A percentile compares a stretch with the other conserved stretches of the same genome.
These are phyloP conservation scores for Saururus chinensis DNA, from an alignment of 164 flowering plant genomes.

Conservation along the genomic window DNA sequence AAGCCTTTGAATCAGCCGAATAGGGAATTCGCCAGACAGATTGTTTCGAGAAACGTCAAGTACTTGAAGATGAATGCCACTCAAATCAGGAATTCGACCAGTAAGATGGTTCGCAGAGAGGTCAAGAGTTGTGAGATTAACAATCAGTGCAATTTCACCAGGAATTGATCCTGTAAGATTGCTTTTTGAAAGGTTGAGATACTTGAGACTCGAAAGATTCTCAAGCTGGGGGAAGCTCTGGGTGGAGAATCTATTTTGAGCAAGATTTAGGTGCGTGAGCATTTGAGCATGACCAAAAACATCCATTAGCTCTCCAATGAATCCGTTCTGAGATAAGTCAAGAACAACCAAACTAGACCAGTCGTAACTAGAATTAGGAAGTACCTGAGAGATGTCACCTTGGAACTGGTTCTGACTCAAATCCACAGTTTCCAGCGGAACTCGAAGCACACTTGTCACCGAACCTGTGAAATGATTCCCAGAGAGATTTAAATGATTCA, in stretches of 20 bases:
- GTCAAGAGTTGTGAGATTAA: constrained; percentile 44
- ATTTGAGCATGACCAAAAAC: constrained; percentile 33
- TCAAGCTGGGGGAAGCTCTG: constrained; percentile 37
- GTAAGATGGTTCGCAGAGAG: constrained; percentile 56
- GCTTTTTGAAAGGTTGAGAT: constrained; percentile 54
- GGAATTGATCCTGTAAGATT: constrained; percentile 42
- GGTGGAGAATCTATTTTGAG: constrained; percentile 48
- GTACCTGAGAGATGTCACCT: constrained; percentile 68
- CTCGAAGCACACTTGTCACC: constrained; percentile 37
- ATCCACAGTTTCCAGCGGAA: constrained; percentile 50
- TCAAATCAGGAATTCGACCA: constrained; percentile 38
- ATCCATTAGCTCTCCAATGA: constrained; percentile 51
- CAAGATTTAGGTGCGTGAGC: constrained; percentile 66
- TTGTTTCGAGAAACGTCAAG: constrained; percentile 40
- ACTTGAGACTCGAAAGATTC: constrained; percentile 35
- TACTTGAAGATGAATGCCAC: constrained; percentile 27
- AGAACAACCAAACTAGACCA: constrained; percentile 53
- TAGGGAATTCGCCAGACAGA: constrained; percentile 17
- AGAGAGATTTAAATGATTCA: constrained; percentile 55
- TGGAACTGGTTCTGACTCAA: constrained; percentile 69
- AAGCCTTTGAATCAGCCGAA: constrained; percentile 4
- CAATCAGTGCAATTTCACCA: constrained; percentile 29
- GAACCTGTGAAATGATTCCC: constrained; percentile 64
- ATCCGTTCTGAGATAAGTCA: constrained; percentile 63
- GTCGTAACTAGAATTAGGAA: constrained; percentile 37